Conservation (phyloP, 2,329 filamentous ascomycete species). For the Alternaria brassicicola region DNA sequence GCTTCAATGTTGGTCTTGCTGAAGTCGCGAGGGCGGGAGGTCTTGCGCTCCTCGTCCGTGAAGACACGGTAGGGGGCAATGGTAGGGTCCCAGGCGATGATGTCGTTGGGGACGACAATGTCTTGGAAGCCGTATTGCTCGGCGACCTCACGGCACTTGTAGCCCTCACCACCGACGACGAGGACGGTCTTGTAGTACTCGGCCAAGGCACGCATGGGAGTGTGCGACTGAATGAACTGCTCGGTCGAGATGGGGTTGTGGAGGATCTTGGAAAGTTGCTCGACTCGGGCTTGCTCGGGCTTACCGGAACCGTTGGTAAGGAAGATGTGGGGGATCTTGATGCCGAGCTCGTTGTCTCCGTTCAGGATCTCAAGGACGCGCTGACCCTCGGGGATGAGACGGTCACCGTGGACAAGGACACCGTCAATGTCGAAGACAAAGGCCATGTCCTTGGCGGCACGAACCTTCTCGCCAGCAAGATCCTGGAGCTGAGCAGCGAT, state of each 20-base stretch:
- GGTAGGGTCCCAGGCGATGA: constrained; percentile 70
- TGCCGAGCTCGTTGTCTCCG: constrained; percentile 76
- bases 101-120: constrained; percentile 75
- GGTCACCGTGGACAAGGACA: constrained; percentile 75
- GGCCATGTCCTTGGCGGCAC: constrained; percentile 76
- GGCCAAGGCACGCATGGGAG: constrained; percentile 74
- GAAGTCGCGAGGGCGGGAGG: constrained; percentile 74
- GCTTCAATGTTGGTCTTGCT: constrained; percentile 73
- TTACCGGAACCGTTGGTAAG: constrained; percentile 77
- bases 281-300: constrained; percentile 67
- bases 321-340: constrained; percentile 78
- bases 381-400: constrained; percentile 70
- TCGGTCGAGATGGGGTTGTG: constrained; percentile 69
- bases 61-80: constrained; percentile 73
- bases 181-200: constrained; percentile 80
- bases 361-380: constrained; percentile 73
- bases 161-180: constrained; percentile 76
- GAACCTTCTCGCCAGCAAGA: constrained; percentile 68
- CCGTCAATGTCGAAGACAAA: constrained; percentile 82
- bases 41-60: constrained; percentile 69
- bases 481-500: constrained; percentile 74
- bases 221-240: constrained; percentile 80
- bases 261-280: constrained; percentile 71
- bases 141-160: constrained; percentile 74
- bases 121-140: constrained; percentile 77